Base-by-base conservation (phyloP, 1,284 basidiomycete genomes). In the Heimioporus retisporus region DNA sequence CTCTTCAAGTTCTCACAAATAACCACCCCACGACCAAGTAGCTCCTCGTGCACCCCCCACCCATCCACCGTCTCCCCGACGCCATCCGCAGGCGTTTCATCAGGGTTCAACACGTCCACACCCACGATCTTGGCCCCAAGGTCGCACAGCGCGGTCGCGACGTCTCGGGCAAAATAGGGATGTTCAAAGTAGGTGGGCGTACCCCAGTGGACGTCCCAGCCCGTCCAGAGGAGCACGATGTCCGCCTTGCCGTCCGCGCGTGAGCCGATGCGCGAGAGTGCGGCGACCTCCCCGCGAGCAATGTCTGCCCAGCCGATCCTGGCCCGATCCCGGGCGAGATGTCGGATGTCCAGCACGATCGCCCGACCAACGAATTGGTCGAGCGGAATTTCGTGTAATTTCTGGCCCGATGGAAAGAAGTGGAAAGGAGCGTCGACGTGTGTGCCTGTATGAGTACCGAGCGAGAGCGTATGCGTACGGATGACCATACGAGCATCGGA, bases 391-490 rank as follows among this genome's bases (percentile, higher is more conserved):
- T 89, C 80, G 68, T 90, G 88, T 55, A 93, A 81, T 16, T 85
- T 86, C 43, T 78, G 78, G 8, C 88, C 89, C 40, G 82, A 75
- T 6, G 80, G 77, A 73, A 90, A 77, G 78, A 92, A 92, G 72
- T 93, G 92, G 53, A 85, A 90, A 1, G 92, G 92, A 1, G 91
- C 90, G 70, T 93, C 92, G 74, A 93, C 82, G 77, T 93, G 92
- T 1, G 92, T 93, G 31, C 92, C 92, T 0, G 74, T 79, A 59
- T 80, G 78, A 2, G 76, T 80, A 4, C 78, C 59, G 19, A 79
- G 68, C n/a, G 69, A 68, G 65, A 80, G 61, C 0, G 75, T 59
- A 8, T 79, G 75, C 16, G 74, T 71, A 3, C 68, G 64, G 57
- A 78, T 60, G 21, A 67, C 65, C 65, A 69, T 63, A n/a, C 28